phyloP scores from a whole-genome alignment of 148 eudicot genomes.

The Rhododendron henanense region DNA sequence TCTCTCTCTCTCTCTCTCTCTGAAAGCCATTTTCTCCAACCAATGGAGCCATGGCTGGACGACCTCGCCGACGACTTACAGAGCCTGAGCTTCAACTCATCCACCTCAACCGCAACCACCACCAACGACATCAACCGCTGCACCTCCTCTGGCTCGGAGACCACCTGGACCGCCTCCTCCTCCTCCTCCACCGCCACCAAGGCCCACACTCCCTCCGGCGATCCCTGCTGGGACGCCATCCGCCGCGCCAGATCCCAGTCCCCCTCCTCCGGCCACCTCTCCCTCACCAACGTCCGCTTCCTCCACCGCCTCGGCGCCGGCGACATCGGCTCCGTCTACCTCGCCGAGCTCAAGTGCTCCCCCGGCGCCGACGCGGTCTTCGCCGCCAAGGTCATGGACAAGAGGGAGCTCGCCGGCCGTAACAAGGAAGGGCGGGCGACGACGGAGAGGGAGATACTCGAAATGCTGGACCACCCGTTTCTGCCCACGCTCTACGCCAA shows the following conservation, averaged over 20 bases:
- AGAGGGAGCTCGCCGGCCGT: slow-evolving; percentile 54
- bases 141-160: slow-evolving; percentile 61
- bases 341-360: slow-evolving; percentile 55
- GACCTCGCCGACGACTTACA: slow-evolving; percentile 67
- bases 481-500: slow-evolving; percentile 65
- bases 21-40: neutral
- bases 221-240: slow-evolving; percentile 41
- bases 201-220: slow-evolving; percentile 29
- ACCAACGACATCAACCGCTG: slow-evolving; percentile 46
- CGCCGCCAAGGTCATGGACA: slow-evolving; percentile 93
- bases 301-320: slow-evolving; percentile 81
- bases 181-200: slow-evolving; percentile 26
- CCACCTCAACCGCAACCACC: slow-evolving; percentile 46
- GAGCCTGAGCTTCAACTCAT: slow-evolving; percentile 79
- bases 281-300: slow-evolving; percentile 71
- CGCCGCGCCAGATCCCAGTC: slow-evolving; percentile 24
- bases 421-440: slow-evolving; percentile 71
- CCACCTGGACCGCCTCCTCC: slow-evolving; percentile 51
- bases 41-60: slow-evolving; percentile 47
- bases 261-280: slow-evolving; percentile 16
- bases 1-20: slow-evolving; percentile 7
- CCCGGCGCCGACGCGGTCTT: slow-evolving; percentile 31
- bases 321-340: slow-evolving; percentile 87
- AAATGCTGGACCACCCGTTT: slow-evolving; percentile 82
- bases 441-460: slow-evolving; percentile 68